Conservation (phyloP, 2,329 filamentous ascomycete genomes). For the Cadophora malorum region DNA sequence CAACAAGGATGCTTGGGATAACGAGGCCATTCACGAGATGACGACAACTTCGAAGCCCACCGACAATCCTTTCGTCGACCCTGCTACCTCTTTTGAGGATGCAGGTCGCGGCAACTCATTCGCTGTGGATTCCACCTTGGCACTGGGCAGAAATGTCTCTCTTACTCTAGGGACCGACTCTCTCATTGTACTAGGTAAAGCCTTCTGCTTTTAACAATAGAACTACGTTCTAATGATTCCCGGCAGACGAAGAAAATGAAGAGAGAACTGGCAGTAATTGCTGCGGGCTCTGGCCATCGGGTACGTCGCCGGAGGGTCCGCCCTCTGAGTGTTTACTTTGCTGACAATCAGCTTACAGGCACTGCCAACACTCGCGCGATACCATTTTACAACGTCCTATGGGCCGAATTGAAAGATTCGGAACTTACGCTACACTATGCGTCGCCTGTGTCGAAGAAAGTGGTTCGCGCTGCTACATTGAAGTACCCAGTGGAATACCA, state of each 20-base stretch:
- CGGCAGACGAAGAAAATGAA: conserved; percentile 58
- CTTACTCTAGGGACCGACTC: conserved; percentile 66
- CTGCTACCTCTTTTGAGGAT: conserved; percentile 43
- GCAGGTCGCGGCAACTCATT: conserved; percentile 45
- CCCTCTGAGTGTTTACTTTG: conserved; percentile 7
- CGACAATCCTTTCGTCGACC: conserved; percentile 49
- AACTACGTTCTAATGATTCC: conserved; percentile 1
- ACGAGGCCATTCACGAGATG: conserved; percentile 30
- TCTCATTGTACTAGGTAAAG: conserved; percentile 62
- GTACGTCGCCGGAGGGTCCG: conserved; percentile 44
- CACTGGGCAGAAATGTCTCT: conserved; percentile 62
- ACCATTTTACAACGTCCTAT: conserved; percentile 83
- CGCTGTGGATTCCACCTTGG: conserved; percentile 53
- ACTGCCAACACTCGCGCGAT: conserved; percentile 57
- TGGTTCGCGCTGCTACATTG: conserved; percentile 65
- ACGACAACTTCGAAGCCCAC: conserved; percentile 36
- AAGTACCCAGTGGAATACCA: conserved; percentile 59
- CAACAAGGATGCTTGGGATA: conserved; percentile 34
- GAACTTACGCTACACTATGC: conserved; percentile 78
- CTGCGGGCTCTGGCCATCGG: conserved; percentile 60
- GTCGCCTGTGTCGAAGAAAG: conserved; percentile 60
- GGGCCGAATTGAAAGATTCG: conserved; percentile 69
- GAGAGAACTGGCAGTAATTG: conserved; percentile 57
- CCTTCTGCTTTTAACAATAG: neutral
- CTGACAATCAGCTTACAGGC: conserved; percentile 36